These are phyloP conservation scores for Xylaria sp. DNA, from an alignment of 2,329 filamentous ascomycete genomes.

Conservation along the genomic window DNA sequence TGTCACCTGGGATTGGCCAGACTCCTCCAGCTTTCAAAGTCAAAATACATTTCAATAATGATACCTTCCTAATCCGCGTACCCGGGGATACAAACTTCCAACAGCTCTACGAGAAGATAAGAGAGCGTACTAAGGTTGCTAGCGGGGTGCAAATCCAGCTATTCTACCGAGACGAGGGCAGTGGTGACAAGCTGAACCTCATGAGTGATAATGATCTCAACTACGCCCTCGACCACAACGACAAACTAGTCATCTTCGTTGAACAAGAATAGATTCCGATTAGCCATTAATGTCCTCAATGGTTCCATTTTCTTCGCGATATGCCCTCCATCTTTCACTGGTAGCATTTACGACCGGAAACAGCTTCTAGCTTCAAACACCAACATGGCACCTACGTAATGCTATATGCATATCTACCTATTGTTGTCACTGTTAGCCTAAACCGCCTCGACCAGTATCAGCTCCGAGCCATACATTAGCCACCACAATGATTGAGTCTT, in stretches of 20 bases:
- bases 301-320: conserved; percentile 43
- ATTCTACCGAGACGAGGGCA: conserved; percentile 86
- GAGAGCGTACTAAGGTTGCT: conserved; percentile 81
- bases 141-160: conserved; percentile 77
- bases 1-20: conserved; percentile 62
- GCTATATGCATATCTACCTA: conserved; percentile 16
- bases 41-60: conserved; percentile 93
- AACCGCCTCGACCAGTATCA: background rate
- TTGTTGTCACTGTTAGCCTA: conserved; percentile 23
- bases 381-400: conserved; percentile 28
- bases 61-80: conserved; percentile 91
- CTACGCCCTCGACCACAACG: conserved; percentile 82
- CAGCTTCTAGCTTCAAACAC: conserved; percentile 22
- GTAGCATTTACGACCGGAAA: conserved; percentile 44
- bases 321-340: conserved; percentile 44
- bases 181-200: conserved; percentile 78
- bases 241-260: conserved; percentile 85
- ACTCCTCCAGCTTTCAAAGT: conserved; percentile 79
- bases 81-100: conserved; percentile 81
- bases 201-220: conserved; percentile 85
- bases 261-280: conserved; percentile 58
- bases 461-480: conserved; percentile 2
- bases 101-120: conserved; percentile 84
- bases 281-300: conserved; percentile 34
- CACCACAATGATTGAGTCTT: conserved; percentile 4